phyloP scores from a whole-genome alignment of 345 rosid genomes.

The Diplotaxis tenuifolia region DNA sequence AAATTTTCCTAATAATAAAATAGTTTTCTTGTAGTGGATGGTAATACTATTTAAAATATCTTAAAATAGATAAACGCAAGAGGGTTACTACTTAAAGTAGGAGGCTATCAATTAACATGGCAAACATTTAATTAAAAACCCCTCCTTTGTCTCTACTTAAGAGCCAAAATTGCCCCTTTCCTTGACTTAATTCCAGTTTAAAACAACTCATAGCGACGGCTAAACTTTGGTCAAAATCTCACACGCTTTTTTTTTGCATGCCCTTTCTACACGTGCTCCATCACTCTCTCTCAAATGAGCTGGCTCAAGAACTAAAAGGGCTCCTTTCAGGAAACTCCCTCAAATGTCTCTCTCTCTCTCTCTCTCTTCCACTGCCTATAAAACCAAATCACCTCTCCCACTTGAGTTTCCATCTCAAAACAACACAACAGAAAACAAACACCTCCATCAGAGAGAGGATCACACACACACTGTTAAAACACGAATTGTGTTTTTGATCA shows the following conservation, averaged over 20 bases:
- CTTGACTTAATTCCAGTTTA: constrained; percentile 17
- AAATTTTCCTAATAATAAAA: no score
- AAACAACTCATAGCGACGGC: constrained; percentile 4
- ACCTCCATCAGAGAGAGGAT: constrained; percentile 5
- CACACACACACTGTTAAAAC: neutral
- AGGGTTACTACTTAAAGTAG: neutral
- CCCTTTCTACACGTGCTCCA: constrained; percentile 39
- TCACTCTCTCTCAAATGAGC: constrained; percentile 35
- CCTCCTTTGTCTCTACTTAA: constrained; percentile 41
- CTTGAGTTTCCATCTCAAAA: constrained; percentile 25
- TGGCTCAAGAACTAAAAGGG: constrained; percentile 23
- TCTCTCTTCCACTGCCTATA: constrained; percentile 36
- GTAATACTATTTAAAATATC: neutral
- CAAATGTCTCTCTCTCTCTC: neutral
- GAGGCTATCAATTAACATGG: neutral
- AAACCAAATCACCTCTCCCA: constrained; percentile 24
- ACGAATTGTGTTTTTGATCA: neutral
- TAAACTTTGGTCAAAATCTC: constrained; percentile 37
- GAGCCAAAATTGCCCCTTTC: constrained; percentile 39
- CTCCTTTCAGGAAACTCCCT: constrained; percentile 33
- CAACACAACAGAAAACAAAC: constrained; percentile 4
- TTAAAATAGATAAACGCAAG: constrained; percentile 7
- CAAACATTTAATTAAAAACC: neutral
- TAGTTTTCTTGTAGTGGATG: no score
- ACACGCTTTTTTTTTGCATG: constrained; percentile 36